These are phyloP conservation scores for Hibiscus syriacus DNA, from an alignment of 345 rosid genomes.

Conservation along the genomic window DNA sequence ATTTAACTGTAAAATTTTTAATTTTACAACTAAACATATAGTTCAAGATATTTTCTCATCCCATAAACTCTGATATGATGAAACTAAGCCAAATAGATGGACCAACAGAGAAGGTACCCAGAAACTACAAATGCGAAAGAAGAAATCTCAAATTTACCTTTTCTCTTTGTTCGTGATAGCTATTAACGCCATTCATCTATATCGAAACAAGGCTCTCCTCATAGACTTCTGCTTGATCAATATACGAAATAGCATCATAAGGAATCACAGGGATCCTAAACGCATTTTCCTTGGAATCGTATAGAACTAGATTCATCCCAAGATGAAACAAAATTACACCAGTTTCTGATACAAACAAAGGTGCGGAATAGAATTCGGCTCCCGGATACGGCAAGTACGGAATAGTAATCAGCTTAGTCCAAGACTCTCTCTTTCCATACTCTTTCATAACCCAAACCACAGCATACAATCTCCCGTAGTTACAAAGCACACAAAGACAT, in stretches of 20 bases:
- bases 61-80: background rate
- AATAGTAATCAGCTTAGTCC: background rate
- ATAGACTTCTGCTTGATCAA: background rate
- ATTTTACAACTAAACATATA: background rate
- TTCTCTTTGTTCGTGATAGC: background rate
- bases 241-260: background rate
- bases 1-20: no score
- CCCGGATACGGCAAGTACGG: background rate
- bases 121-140: background rate
- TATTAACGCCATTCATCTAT: background rate
- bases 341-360: background rate
- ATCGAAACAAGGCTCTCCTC: constrained; percentile 7
- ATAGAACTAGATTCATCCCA: background rate
- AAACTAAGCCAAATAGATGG: background rate
- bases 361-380: background rate
- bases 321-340: background rate
- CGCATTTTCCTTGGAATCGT: background rate
- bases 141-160: background rate
- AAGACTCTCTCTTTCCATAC: constrained; percentile 6
- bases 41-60: background rate
- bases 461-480: background rate
- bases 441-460: constrained; percentile 10
- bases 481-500: constrained; percentile 2
- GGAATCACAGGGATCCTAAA: background rate
- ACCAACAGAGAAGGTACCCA: background rate